phyloP scores from a whole-genome alignment of 129 eudicot genomes.

The Heracleum sosnowskyi region DNA sequence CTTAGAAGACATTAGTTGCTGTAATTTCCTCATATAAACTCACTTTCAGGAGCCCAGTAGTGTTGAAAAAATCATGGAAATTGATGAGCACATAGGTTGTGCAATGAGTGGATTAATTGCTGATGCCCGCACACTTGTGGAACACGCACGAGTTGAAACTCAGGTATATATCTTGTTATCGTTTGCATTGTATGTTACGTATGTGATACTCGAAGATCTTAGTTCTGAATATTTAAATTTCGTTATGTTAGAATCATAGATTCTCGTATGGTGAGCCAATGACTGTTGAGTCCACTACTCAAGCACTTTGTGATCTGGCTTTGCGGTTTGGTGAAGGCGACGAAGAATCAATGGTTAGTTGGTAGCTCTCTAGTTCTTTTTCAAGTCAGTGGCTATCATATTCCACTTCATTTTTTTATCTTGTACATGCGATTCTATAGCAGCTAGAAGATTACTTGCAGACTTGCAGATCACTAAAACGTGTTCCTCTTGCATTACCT shows the following conservation, averaged over 20 bases:
- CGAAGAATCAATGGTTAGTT: conserved; percentile 94
- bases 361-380: background rate
- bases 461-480: background rate
- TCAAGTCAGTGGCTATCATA: background rate
- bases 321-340: conserved; percentile 98
- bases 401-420: background rate
- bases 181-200: background rate
- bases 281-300: conserved; percentile 99
- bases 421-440: background rate
- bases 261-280: conserved; percentile 99
- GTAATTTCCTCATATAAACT: background rate
- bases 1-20: background rate
- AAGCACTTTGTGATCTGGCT: conserved; percentile 94
- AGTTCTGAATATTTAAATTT: background rate
- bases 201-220: background rate
- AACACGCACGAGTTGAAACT: conserved; percentile 97
- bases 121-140: conserved; percentile 98
- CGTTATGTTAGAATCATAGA: conserved; percentile 63
- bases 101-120: conserved; percentile 99
- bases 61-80: conserved; percentile 98
- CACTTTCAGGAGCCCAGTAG: conserved; percentile 88
- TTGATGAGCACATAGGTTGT: conserved; percentile 95
- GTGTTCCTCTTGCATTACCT: background rate
- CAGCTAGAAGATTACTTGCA: background rate
- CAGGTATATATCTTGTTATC: conserved; percentile 40